Conservation (phyloP, 345 rosid genomes). For the Eucalyptus cloeziana region DNA sequence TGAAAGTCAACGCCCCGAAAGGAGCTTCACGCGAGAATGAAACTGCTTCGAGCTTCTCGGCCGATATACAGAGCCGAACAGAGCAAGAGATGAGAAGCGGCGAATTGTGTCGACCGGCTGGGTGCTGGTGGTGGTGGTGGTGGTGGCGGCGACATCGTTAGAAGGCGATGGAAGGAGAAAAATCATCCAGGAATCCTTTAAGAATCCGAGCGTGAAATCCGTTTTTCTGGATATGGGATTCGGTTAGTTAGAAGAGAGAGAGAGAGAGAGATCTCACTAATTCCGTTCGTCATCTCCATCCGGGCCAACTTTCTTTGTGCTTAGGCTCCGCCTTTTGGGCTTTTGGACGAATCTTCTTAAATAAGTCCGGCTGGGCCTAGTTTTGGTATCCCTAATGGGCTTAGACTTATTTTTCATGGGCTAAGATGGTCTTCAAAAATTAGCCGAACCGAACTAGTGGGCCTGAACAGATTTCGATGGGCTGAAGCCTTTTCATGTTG, state of each 20-base stretch:
- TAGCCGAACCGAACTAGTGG: background rate
- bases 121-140: too few species aligned
- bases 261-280: too few species aligned
- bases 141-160: background rate
- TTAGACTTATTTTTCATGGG: background rate
- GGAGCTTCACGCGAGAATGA: background rate
- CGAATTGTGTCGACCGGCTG: background rate
- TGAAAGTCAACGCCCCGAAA: rapidly evolving
- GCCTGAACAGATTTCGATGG: background rate
- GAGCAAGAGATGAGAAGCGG: background rate
- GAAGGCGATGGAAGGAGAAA: background rate
- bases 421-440: background rate
- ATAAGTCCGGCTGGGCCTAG: background rate
- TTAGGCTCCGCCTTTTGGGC: background rate
- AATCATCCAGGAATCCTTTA: background rate
- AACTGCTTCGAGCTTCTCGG: background rate
- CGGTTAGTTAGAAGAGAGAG: background rate
- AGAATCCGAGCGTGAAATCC: background rate
- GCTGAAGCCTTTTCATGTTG: background rate
- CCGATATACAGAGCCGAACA: background rate
- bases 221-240: background rate
- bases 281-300: too few species aligned
- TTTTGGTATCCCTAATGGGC: background rate
- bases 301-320: background rate
- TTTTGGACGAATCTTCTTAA: background rate